A percentile compares a stretch with the other conserved stretches of the same genome.
phyloP scores from a whole-genome alignment of 1,284 basidiomycete genomes.

The Baeospora myosura region DNA sequence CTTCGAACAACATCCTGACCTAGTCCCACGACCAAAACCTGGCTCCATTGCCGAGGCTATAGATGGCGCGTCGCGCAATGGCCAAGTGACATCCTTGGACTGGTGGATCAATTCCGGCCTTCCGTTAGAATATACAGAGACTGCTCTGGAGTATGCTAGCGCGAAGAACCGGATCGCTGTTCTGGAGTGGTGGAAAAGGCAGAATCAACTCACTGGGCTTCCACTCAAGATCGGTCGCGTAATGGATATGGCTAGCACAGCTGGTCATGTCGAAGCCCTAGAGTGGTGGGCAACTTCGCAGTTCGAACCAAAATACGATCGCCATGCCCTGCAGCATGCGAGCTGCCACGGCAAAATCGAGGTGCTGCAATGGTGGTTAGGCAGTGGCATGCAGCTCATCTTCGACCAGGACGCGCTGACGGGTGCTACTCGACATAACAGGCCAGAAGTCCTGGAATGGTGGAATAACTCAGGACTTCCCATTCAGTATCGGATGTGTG shows the following conservation, averaged over 20 bases:
- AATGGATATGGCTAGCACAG: conserved; percentile 72
- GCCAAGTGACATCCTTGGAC: conserved; percentile 57
- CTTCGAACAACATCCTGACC: conserved; percentile 48
- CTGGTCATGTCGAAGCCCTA: conserved; percentile 61
- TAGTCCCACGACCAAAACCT: conserved; percentile 44
- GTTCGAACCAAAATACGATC: conserved; percentile 69
- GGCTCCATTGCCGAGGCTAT: conserved; percentile 54
- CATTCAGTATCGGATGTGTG: conserved; percentile 77
- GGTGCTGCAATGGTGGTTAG: conserved; percentile 77
- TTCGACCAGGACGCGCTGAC: conserved; percentile 74
- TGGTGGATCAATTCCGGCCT: conserved; percentile 61
- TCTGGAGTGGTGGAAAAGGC: conserved; percentile 73
- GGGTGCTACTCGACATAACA: conserved; percentile 72
- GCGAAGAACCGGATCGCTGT: conserved; percentile 64
- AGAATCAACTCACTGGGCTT: conserved; percentile 36
- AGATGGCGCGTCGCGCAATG: conserved; percentile 65
- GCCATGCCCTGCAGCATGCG: conserved; percentile 65
- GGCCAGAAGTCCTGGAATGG: conserved; percentile 78
- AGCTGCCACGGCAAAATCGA: conserved; percentile 74
- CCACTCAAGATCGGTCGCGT: conserved; percentile 73
- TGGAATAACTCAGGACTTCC: conserved; percentile 72
- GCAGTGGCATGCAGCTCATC: conserved; percentile 63
- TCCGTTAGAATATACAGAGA: conserved; percentile 64
- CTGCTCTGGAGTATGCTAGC: conserved; percentile 68
- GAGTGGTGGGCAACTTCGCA: conserved; percentile 79